Conservation (phyloP, 1,284 basidiomycete genomes). For the Leccinum variabile region DNA sequence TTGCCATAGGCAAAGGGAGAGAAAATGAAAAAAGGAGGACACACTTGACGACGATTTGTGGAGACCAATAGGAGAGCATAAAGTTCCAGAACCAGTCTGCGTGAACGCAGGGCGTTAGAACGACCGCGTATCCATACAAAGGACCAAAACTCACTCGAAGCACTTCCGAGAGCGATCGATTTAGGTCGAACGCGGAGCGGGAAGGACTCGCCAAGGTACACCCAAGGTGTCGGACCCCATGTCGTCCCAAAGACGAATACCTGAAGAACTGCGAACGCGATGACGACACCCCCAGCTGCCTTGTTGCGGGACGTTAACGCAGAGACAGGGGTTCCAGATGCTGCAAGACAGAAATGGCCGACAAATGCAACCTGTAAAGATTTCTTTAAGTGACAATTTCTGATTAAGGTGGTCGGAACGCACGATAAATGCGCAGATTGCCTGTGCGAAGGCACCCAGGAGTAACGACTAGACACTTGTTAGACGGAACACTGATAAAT, state of each 20-base stretch:
- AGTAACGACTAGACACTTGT: conserved; percentile 52
- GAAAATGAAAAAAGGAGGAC: background rate
- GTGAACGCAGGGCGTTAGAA: conserved; percentile 15
- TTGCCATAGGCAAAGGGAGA: background rate
- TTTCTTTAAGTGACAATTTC: background rate
- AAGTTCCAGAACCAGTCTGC: conserved; percentile 61
- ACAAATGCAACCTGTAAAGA: conserved; percentile 59
- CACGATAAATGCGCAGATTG: conserved; percentile 61
- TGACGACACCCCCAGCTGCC: conserved; percentile 49
- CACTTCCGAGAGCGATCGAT: conserved; percentile 57
- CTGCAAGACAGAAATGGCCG: conserved; percentile 62
- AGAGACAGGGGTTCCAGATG: conserved; percentile 41
- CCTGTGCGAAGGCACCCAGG: conserved; percentile 64
- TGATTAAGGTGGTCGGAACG: conserved; percentile 17
- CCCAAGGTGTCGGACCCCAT: conserved; percentile 62
- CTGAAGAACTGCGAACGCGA: conserved; percentile 62
- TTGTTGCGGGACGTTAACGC: conserved; percentile 46
- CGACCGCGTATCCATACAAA: background rate
- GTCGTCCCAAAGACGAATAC: conserved; percentile 55
- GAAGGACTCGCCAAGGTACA: conserved; percentile 62
- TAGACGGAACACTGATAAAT: background rate
- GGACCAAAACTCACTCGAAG: conserved; percentile 41
- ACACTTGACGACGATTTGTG: conserved; percentile 47
- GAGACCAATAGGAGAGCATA: conserved; percentile 55
- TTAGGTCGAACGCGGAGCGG: conserved; percentile 63